Evolutionary conservation across 2,329 filamentous ascomycete species (phyloP), one percentile per base, ranked within the genome.

Genomic region (Cucurbitaria berberidis): DNA sequence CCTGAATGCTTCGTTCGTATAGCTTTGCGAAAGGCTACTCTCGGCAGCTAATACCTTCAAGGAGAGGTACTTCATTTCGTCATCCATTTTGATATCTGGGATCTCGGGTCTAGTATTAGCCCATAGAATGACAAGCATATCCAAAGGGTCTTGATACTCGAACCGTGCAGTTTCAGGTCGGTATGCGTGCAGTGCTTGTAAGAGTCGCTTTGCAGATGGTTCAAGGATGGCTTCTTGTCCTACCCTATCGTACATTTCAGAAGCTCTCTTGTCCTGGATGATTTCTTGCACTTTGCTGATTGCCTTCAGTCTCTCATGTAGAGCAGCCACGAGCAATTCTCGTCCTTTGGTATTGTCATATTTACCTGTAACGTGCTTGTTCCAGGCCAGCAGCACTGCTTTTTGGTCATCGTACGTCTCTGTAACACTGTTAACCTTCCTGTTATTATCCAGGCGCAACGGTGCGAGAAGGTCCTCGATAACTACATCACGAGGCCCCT

Each of bases 401-500:
- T 48, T 15, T 32, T 63, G 53, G 9, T 62, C 57, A 21, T 46
- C 30, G 36, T 62, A 61, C 10, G 60, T 57, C 42, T 67, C 64
- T 3, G 22, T 41, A 13, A 19, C 24, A 36, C 16, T 27, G 5
- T 13, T 13, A 34, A 15, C 30, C n/a, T n/a, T 13, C 8, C 13
- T 13, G 11, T 10, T 5, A n/a, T 8, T n/a, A 8, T 16, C 19
- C 3, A 30, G 21, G 19, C 51, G 45, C 35, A 69, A 34, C 4
- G 57, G 52, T 10, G 46, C 60, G 11, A 71, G 39, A 6, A 71
- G 26, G 29, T 70, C 67, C 35, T 64, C 60, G 16, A 46, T 48
- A 5, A 45, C 16, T 7, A 16, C 29, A n/a, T 57, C 44, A 16
- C 53, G 57, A 15, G 60, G 53, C 8, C 57, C 60, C 3, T 47